Base-by-base conservation (phyloP, 1,139 yeast genomes). In the Candida sp. region DNA sequence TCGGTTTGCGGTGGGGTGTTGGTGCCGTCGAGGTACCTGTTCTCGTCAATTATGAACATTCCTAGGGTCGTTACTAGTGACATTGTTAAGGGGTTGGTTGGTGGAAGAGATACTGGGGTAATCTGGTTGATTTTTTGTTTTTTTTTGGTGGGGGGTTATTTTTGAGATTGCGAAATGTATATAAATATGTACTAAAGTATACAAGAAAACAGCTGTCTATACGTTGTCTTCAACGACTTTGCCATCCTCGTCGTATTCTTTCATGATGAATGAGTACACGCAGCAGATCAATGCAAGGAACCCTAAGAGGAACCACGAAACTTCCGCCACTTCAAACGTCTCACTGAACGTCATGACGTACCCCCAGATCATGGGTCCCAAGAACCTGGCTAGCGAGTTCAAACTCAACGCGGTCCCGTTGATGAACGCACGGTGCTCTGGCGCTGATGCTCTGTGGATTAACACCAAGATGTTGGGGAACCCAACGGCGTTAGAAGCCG, bases 21-120 rank as follows among this genome's bases (percentile, higher is more conserved):
- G 45, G 77, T 63, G 5, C 68, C 63, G 0, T 68, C 63, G 0
- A 81, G 77, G 60, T 82, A 86, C 50, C 83, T 85, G 59, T 92
- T 90, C 56, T 90, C 97, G 66, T 93, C 98, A n/a, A 93, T 80
- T 60, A 93, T 91, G 68, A 91, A 88, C 92, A 93, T 88, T 46
- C 98, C 98, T 69, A 90, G 73, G 1, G 96, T 81, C 11, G 85
- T 73, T 54, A 86, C 74, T 22, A 80, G 60, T 3, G 66, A 60
- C 56, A 53, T 53, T 30, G 41, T 38, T 27, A 17, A 17, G 28
- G 12, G n/a, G 34, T 5, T 26, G 26, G 22, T 23, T 11, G 32
- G 26, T 9, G 7, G 26, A 17, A 2, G 4, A 26, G 8, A 3
- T 17, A 17, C 2, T 17, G 17, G 17, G 22, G 11, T 3, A 5